Evolutionary conservation across 163 green algal species (phyloP), one percentile per base, ranked within the genome.

Genomic region (Prototheca cutis): DNA sequence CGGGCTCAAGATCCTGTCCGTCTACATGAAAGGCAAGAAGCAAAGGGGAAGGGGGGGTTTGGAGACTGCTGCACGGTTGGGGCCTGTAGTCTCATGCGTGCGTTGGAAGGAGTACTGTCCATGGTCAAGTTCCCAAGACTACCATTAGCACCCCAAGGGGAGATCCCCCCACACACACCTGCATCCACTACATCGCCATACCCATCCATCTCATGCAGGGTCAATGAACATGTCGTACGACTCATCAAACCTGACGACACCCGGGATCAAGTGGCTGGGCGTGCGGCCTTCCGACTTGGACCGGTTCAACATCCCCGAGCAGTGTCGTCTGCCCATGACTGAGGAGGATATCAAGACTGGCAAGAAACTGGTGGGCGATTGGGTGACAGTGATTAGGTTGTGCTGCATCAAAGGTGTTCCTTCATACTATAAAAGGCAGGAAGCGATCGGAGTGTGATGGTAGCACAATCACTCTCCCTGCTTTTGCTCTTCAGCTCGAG

Each of bases 201-300:
- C n/a, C n/a, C n/a, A n/a, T n/a, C n/a, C n/a, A 45, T 15, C 36
- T 49, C 32, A 8, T 17, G 21, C 75, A 89, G 77, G 77, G 32
- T 87, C 70, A 48, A 95, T 95, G 81, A 95, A 95, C 78, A 97
- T 97, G 90, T 91, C 83, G 4, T 96, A 95, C 64, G 89, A 97
- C 78, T 85, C 68, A 60, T 80, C 70, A 65, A 95, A 93, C 72
- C 78, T 95, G 21, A 95, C 87, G 29, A 94, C 87, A 6, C 88
- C 87, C 19, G 81, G 87, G 70, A 88, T 92, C 70, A 89, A 92
- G 62, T 95, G 87, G 87, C 79, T 95, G 58, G 87, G 87, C 4
- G 85, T 95, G 65, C 65, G 84, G 10, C 87, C 87, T 24, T 91
- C 79, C 13, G 90, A 97, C 74, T 73, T 97, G 47, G 84, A 97